These are phyloP conservation scores for Ustilago bromivora DNA, from an alignment of 1,284 basidiomycete genomes.

Conservation along the genomic window DNA sequence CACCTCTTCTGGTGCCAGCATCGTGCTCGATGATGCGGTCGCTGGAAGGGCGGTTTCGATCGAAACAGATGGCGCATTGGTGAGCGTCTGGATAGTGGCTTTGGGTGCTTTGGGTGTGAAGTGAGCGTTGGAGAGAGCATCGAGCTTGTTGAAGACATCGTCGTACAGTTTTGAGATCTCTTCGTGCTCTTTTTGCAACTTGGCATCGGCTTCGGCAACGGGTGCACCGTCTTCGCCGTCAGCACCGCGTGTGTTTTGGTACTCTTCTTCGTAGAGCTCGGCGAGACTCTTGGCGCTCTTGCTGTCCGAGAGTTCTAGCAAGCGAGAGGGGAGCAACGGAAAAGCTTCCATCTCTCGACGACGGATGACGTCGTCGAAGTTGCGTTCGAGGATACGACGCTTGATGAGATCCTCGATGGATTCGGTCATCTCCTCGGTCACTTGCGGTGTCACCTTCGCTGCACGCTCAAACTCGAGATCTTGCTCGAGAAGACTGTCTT, in stretches of 20 bases:
- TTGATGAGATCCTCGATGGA: conserved; percentile 92
- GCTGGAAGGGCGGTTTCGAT: conserved; percentile 92
- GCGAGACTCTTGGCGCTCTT: conserved; percentile 80
- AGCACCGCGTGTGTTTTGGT: conserved; percentile 75
- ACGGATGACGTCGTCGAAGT: conserved; percentile 91
- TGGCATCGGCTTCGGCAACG: conserved; percentile 85
- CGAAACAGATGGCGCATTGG: conserved; percentile 85
- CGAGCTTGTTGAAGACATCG: conserved; percentile 86
- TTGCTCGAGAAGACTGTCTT: conserved; percentile 91
- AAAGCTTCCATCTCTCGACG: conserved; percentile 79
- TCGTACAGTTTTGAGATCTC: conserved; percentile 88
- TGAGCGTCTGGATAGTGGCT: conserved; percentile 84
- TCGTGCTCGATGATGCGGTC: conserved; percentile 79
- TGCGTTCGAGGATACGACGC: conserved; percentile 83
- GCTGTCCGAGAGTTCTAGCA: conserved; percentile 89
- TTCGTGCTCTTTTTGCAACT: conserved; percentile 87
- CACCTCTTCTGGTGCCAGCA: conserved; percentile 95
- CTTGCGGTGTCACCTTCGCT: conserved; percentile 85
- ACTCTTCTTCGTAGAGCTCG: conserved; percentile 96
- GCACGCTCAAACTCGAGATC: conserved; percentile 93
- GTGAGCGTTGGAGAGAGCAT: conserved; percentile 93
- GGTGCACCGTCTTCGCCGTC: conserved; percentile 70
- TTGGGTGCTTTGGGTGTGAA: conserved; percentile 96
- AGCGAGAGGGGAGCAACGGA: conserved; percentile 84
- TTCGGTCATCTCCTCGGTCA: conserved; percentile 88